Conservation (phyloP, 2,329 filamentous ascomycete species). For the Phyllosticta citriasiana region DNA sequence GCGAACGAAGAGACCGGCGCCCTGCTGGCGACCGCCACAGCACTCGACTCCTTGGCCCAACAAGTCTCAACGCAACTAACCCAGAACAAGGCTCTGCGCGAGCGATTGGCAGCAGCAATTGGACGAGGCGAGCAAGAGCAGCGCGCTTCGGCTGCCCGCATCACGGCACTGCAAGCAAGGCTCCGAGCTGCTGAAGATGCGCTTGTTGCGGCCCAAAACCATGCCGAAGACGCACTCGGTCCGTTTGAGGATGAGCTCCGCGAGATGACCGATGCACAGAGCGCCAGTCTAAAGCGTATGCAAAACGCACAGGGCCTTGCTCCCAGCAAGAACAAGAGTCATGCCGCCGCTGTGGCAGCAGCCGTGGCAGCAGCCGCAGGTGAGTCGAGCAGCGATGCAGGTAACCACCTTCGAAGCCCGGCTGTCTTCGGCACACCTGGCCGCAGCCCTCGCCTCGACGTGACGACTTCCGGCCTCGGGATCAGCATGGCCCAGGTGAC, state of each 20-base stretch:
- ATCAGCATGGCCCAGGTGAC: slow-evolving; percentile 56
- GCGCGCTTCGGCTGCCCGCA: slow-evolving; percentile 66
- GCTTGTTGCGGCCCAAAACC: slow-evolving; percentile 70
- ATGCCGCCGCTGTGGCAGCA: neutral
- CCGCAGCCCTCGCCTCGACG: slow-evolving; percentile 50
- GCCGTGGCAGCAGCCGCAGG: neutral
- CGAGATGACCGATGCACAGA: slow-evolving; percentile 66
- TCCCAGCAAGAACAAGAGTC: slow-evolving; percentile 9
- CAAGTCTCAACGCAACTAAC: slow-evolving; percentile 73
- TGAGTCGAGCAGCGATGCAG: slow-evolving; percentile 1
- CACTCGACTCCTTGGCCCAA: slow-evolving; percentile 67
- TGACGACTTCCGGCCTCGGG: slow-evolving; percentile 51
- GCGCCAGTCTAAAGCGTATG: slow-evolving; percentile 64
- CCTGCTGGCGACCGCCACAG: slow-evolving; percentile 60
- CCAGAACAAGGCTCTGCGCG: slow-evolving; percentile 65
- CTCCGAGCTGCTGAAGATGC: slow-evolving; percentile 77
- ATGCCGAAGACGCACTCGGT: slow-evolving; percentile 73
- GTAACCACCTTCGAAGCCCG: slow-evolving; percentile 14
- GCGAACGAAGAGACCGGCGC: slow-evolving; percentile 56
- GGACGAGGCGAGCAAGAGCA: slow-evolving; percentile 76
- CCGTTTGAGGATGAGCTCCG: slow-evolving; percentile 80
- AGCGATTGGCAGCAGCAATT: slow-evolving; percentile 69
- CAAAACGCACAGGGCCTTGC: slow-evolving; percentile 30
- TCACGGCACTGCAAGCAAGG: slow-evolving; percentile 71
- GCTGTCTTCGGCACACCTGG: slow-evolving; percentile 44